Evolutionary conservation across 257 asterid species (phyloP), one percentile per base, ranked within the genome.

Genomic region (Solanum sitiens): DNA sequence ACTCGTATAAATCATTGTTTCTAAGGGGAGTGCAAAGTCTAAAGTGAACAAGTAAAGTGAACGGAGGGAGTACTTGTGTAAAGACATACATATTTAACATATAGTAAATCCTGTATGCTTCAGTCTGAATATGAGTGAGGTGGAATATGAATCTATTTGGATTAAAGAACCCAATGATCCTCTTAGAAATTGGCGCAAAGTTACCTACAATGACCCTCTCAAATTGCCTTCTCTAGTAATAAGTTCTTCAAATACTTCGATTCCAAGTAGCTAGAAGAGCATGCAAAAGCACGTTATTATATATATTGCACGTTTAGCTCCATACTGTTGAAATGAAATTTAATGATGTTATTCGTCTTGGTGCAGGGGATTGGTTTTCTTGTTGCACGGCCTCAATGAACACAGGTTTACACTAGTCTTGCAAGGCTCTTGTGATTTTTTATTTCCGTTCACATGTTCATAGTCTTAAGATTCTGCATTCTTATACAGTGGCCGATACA

Each of bases 341-440:
- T 82, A 6, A 50, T 82, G 70, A 82, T 50, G 70, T 82, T 82
- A 30, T 5, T 82, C 50, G 30, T 82, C 45, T 82, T 50, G 85
- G 75, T 91, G 88, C 70, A 96, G 97, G 94, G 99, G 98, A n/a
- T 88, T 96, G 88, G 92, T 96, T 82, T 90, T 95, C 88, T 89
- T 96, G 68, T 89, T 95, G 90, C 98, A 96, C 68, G 99, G 98
- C 89, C 91, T 96, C 80, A 96, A 96, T 67, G 98, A 96, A 89
- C 99, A 96, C 96, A 92, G 98, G 99, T 95, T 33, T 56, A 72
- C 45, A 47, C 18, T 53, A 16, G 70, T 18, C 12, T 10, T 30
- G 68, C 86, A 50, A 82, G 45, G 27, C 10, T 82, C 45, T 47
- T 32, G 6, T 47, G 20, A 50, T 30, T 50, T 67, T 82, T 30